Percentiles rank a stretch among this genome's conserved stretches.
Evolutionary conservation across 495 filamentous ascomycete species (phyloP).

Genomic region (Beverwykella pulmonaria): DNA sequence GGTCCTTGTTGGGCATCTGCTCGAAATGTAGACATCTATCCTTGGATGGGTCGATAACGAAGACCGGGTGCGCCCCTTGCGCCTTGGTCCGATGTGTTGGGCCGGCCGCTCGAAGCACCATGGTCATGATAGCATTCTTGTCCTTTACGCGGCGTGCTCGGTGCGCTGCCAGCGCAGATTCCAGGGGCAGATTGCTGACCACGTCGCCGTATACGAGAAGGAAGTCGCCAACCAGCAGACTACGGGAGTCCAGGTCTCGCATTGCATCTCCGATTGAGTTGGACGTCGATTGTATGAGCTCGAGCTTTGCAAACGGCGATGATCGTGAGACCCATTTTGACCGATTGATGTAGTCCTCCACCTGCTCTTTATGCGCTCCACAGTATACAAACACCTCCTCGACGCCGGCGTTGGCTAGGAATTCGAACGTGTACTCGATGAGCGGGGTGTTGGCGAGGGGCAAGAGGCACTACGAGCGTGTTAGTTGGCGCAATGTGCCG

Average conservation of each 20-base stretch:
- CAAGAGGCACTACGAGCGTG: slow-evolving; percentile 73
- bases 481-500: slow-evolving; percentile 6
- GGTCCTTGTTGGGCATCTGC: slow-evolving; percentile 55
- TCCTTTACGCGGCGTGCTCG: slow-evolving; percentile 77
- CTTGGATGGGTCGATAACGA: slow-evolving; percentile 78
- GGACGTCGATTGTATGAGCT: slow-evolving; percentile 83
- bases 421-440: slow-evolving; percentile 97
- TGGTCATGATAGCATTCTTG: slow-evolving; percentile 98
- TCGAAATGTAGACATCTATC: slow-evolving; percentile 92
- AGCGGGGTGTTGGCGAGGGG: slow-evolving; percentile 91
- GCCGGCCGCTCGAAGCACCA: slow-evolving; percentile 83
- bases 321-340: slow-evolving; percentile 70
- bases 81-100: slow-evolving; percentile 72
- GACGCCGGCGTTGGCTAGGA: slow-evolving; percentile 89
- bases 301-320: slow-evolving; percentile 82
- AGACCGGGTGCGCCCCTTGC: slow-evolving; percentile 73
- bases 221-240: slow-evolving; percentile 87
- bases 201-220: slow-evolving; percentile 90
- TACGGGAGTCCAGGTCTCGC: slow-evolving; percentile 86
- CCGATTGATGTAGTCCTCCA: slow-evolving; percentile 76
- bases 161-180: slow-evolving; percentile 75
- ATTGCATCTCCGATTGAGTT: slow-evolving; percentile 93
- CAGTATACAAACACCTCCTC: slow-evolving; percentile 91
- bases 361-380: slow-evolving; percentile 82
- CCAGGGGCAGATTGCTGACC: slow-evolving; percentile 86